phyloP scores from a whole-genome alignment of 31 red algal species.

The Porphyra umbilicalis region DNA sequence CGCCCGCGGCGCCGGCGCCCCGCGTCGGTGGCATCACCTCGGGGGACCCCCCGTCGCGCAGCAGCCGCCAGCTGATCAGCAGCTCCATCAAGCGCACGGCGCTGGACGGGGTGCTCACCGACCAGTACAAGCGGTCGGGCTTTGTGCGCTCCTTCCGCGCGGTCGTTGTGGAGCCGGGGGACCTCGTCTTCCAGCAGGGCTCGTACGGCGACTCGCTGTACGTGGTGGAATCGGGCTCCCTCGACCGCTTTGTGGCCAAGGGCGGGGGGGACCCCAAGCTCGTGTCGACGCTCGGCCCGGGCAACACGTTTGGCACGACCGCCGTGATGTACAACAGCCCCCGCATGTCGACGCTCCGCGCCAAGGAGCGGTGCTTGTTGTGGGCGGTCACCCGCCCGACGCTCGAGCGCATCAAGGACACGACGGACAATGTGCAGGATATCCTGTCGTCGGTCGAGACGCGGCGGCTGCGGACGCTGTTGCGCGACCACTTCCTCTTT shows the following conservation, averaged over 20 bases:
- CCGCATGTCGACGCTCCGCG: slow-evolving; percentile 76
- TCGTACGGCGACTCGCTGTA: slow-evolving; percentile 86
- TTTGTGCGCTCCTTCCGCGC: slow-evolving; percentile 75
- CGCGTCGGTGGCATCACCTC: slow-evolving; percentile 19
- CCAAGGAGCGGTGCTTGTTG: slow-evolving; percentile 78
- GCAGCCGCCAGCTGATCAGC: slow-evolving; percentile 48
- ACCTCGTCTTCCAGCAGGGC: slow-evolving; percentile 93
- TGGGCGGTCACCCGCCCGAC: slow-evolving; percentile 89
- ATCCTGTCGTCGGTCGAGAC: slow-evolving; percentile 56
- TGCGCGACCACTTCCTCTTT: slow-evolving; percentile 92
- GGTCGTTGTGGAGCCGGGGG: slow-evolving; percentile 84
- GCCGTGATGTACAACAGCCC: slow-evolving; percentile 75
- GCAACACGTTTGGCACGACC: slow-evolving; percentile 81
- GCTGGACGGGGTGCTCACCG: slow-evolving; percentile 51
- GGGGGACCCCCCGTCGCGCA: slow-evolving; percentile 42
- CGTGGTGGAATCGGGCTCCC: slow-evolving; percentile 63
- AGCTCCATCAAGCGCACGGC: slow-evolving; percentile 87
- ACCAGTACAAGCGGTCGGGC: slow-evolving; percentile 86
- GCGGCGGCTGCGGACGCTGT: slow-evolving; percentile 42
- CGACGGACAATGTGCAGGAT: slow-evolving; percentile 48
- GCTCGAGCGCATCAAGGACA: slow-evolving; percentile 77
- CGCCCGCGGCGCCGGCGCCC: neutral
- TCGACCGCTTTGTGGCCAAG: slow-evolving; percentile 89
- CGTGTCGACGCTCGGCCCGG: slow-evolving; percentile 69
- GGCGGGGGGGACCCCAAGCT: slow-evolving; percentile 65